Base-by-base conservation (phyloP, 371 early-diverging fungal genomes). In the Mortierella sp. region DNA sequence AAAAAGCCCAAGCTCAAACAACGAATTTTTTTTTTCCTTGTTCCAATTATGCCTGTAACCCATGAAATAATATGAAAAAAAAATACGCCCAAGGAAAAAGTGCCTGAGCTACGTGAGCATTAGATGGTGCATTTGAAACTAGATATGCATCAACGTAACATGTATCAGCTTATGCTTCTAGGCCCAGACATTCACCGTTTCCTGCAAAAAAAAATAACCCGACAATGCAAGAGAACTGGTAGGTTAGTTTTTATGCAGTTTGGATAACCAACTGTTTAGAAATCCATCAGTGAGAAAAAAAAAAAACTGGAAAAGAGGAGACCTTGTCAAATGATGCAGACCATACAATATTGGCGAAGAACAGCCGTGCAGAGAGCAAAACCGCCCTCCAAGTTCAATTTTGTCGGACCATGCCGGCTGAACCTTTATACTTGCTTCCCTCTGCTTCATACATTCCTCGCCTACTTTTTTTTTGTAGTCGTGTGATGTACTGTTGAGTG, bases 401-500 rank as follows among this genome's bases (percentile, higher is more conserved):
- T n/a, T n/a, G n/a, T n/a, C n/a, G n/a, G n/a, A n/a, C n/a, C n/a
- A n/a, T n/a, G n/a, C n/a, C n/a, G n/a, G n/a, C n/a, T n/a, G n/a
- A n/a, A n/a, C n/a, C n/a, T n/a, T n/a, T n/a, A 9, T 47, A 6
- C 6, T 9, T n/a, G 5, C 7, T 47, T 1, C 7, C 1, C 19
- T 17, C 19, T 47, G 15, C 17, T 47, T 1, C 47, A 47, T 6
- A 47, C 47, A 47, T 47, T 47, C 47, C 47, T 22, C 6, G 26
- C 40, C 40, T 40, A 51, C 26, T 8, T 8, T 28, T 51, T 51
- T 51, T 10, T 51, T 17, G 15, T 9, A 26, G 28, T 53, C 53
- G 53, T 53, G 53, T 53, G 53, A 53, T n/a, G n/a, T n/a, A n/a
- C n/a, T n/a, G n/a, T n/a, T 53, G 10, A 53, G 26, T 26, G 28